phyloP scores from a whole-genome alignment of 495 filamentous ascomycete genomes.

The Xylaria cubensis region DNA sequence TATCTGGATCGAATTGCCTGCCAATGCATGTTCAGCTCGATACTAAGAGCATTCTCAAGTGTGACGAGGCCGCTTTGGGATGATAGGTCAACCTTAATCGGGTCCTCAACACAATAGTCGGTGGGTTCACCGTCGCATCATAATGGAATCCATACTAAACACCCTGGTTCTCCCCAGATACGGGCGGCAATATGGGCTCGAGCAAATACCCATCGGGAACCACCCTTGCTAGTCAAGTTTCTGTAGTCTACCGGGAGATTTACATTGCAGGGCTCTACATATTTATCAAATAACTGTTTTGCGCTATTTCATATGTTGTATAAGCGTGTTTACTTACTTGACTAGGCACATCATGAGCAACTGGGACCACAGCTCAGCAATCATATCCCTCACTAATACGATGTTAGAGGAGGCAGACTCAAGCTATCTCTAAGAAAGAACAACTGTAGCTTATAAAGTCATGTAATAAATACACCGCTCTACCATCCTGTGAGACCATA shows the following conservation, averaged over 20 bases:
- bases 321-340: background rate
- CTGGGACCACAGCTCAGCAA: background rate
- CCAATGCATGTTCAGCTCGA: conserved; percentile 18
- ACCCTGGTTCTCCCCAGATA: background rate
- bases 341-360: conserved; percentile 6
- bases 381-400: background rate
- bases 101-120: conserved; percentile 11
- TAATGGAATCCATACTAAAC: background rate
- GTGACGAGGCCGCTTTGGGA: background rate
- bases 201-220: background rate
- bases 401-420: background rate
- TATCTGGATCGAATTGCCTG: background rate
- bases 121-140: background rate
- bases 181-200: background rate
- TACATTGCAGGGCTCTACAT: background rate
- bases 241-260: background rate
- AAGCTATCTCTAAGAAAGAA: too few relatives aligned
- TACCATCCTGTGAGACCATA: background rate
- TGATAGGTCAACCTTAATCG: background rate
- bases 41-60: background rate
- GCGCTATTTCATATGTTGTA: background rate
- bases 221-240: background rate
- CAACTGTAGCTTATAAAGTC: background rate
- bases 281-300: background rate
- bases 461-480: background rate